These are phyloP conservation scores for Discostella pseudostelligera DNA, from an alignment of 108 stramenopile species.

Conservation along the genomic window DNA sequence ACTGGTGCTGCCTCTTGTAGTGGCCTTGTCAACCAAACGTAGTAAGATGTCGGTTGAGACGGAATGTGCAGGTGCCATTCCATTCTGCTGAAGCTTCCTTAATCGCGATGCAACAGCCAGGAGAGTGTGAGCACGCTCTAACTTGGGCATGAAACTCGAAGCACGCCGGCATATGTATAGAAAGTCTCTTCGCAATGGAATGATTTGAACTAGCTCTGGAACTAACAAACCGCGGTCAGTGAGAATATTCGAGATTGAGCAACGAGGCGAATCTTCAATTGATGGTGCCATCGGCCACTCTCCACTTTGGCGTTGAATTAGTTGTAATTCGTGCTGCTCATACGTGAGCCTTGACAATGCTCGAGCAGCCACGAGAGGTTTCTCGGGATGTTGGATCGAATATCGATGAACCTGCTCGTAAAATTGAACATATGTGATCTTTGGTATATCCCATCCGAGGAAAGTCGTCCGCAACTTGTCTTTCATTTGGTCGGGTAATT, in stretches of 20 bases:
- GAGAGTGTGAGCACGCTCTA: conserved; percentile 38
- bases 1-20: conserved; percentile 8
- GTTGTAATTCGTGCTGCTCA: conserved; percentile 13
- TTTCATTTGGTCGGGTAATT: not conserved
- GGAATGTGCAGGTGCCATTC: not conserved
- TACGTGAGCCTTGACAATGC: conserved; percentile 9
- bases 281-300: not conserved
- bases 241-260: conserved; percentile 10
- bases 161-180: conserved; percentile 42
- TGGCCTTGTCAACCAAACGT: conserved; percentile 37
- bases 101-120: conserved; percentile 15
- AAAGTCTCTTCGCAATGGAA: conserved; percentile 59
- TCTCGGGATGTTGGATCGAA: not conserved
- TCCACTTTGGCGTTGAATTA: conserved; percentile 16
- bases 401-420: not conserved
- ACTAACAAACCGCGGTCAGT: conserved; percentile 25
- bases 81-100: not conserved
- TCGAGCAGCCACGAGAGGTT: not conserved
- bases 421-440: not conserved
- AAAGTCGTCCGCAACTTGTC: not conserved
- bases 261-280: not conserved
- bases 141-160: conserved; percentile 40
- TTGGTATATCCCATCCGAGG: not conserved
- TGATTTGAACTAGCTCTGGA: conserved; percentile 42
- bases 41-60: conserved; percentile 4